phyloP scores from a whole-genome alignment of 148 eudicot species.

The Spergularia bocconei region DNA sequence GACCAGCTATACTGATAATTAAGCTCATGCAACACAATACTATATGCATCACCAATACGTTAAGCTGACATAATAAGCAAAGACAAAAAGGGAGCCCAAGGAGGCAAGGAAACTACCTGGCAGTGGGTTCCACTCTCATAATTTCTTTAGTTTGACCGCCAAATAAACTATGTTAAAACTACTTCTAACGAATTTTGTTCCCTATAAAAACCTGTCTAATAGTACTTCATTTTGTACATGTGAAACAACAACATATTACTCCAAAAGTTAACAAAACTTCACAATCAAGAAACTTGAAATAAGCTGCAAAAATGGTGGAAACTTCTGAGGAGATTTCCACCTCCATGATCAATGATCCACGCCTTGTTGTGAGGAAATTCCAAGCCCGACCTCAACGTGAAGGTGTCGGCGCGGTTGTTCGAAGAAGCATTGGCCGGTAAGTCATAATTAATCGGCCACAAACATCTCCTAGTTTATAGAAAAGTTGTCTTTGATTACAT shows the following conservation, averaged over 20 bases:
- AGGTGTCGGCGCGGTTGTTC: slow-evolving; percentile 74
- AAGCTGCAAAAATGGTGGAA: slow-evolving; percentile 7
- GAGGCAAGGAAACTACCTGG: slow-evolving; percentile 21
- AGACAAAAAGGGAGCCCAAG: not conserved
- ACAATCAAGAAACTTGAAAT: too few relatives aligned
- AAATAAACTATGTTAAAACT: slow-evolving; percentile 3
- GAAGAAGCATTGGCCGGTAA: slow-evolving; percentile 89
- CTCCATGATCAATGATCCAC: slow-evolving; percentile 25
- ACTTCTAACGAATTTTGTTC: slow-evolving; percentile 4
- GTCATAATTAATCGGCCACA: too few relatives aligned
- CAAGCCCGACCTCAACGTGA: slow-evolving; percentile 83
- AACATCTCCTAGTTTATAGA: not conserved
- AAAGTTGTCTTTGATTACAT: too few relatives aligned
- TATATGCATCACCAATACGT: slow-evolving; percentile 21
- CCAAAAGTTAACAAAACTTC: too few relatives aligned
- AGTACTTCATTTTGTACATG: not conserved
- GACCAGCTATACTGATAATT: too few relatives aligned
- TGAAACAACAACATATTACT: not conserved
- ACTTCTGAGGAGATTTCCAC: slow-evolving; percentile 5
- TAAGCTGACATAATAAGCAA: slow-evolving; percentile 1
- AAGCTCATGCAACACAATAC: not conserved
- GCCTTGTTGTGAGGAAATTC: slow-evolving; percentile 56
- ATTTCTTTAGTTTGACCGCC: slow-evolving; percentile 20
- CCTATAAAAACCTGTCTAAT: slow-evolving; percentile 1
- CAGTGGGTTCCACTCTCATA: slow-evolving; percentile 18